A percentile compares a stretch with the other conserved stretches of the same genome.
Evolutionary conservation across 2,329 filamentous ascomycete genomes (phyloP).

Genomic region (Colletotrichum camelliae): DNA sequence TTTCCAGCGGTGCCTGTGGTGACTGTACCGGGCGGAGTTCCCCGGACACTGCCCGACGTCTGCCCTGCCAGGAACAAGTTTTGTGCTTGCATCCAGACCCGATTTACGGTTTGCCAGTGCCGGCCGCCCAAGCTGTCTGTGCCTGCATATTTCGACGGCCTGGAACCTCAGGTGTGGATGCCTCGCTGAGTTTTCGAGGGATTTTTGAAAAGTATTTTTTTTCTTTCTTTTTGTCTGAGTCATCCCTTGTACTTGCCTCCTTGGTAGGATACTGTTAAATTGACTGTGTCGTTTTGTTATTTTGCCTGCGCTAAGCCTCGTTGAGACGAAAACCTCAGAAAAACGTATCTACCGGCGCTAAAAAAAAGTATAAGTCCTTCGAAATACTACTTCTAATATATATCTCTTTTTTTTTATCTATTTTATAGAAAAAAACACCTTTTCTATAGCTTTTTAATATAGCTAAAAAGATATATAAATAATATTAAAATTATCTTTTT

Average conservation of each 20-base stretch:
- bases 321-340: no score
- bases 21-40: not conserved
- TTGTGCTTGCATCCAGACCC: slow-evolving; percentile 5
- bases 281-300: no score
- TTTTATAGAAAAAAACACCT: no score
- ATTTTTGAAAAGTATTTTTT: not conserved
- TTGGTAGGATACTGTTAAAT: no score
- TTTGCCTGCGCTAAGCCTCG: no score
- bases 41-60: not conserved
- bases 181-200: not conserved
- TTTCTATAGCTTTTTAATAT: no score
- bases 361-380: no score
- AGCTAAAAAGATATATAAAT: no score
- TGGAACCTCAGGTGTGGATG: not conserved
- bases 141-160: not conserved
- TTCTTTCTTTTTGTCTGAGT: slow-evolving; percentile 1
- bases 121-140: not conserved
- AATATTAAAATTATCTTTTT: no score
- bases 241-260: not conserved
- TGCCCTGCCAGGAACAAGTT: slow-evolving; percentile 3
- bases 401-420: no score
- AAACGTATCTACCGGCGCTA: no score
- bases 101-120: not conserved
- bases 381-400: no score
- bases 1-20: not conserved